A percentile compares a stretch with the other conserved stretches of the same genome.
These are phyloP conservation scores for Calonectria multiphialidica DNA, from an alignment of 2,329 filamentous ascomycete species.

Conservation along the genomic window DNA sequence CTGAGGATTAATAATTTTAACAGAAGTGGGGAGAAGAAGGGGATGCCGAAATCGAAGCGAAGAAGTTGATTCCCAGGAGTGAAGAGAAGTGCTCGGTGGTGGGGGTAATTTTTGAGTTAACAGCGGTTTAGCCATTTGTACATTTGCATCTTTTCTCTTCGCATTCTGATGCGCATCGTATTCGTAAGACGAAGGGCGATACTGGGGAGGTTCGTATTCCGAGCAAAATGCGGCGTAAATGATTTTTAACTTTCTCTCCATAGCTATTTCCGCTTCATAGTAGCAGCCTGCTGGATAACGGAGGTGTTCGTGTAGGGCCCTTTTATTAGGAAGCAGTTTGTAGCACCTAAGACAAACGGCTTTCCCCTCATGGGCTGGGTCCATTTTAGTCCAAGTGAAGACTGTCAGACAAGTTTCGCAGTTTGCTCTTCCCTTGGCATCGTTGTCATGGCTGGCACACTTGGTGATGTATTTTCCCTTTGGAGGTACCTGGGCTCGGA, in stretches of 20 bases:
- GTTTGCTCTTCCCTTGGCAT: not conserved
- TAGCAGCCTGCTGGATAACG: not conserved
- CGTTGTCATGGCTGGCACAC: not conserved
- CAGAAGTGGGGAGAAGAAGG: no score
- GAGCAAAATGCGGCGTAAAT: not conserved
- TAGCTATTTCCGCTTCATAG: not conserved
- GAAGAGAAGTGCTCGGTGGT: no score
- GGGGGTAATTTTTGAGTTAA: no score
- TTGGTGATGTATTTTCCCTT: not conserved
- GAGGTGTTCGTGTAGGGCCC: not conserved
- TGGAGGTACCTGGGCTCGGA: not conserved
- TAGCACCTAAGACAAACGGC: not conserved
- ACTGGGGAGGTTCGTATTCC: not conserved
- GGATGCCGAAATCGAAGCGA: no score
- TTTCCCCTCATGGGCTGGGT: not conserved
- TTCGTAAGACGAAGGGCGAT: no score
- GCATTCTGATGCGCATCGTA: no score
- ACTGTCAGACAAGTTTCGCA: not conserved
- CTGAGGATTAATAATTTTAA: no score
- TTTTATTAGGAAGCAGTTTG: not conserved
- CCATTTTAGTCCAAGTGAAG: not conserved
- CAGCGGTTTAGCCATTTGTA: no score
- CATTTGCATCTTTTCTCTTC: no score
- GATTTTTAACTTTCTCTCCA: not conserved
- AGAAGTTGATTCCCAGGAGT: no score